A percentile compares a stretch with the other conserved stretches of the same genome.
Evolutionary conservation across 2,329 filamentous ascomycete species (phyloP).

Genomic region (Clonostachys chloroleuca): DNA sequence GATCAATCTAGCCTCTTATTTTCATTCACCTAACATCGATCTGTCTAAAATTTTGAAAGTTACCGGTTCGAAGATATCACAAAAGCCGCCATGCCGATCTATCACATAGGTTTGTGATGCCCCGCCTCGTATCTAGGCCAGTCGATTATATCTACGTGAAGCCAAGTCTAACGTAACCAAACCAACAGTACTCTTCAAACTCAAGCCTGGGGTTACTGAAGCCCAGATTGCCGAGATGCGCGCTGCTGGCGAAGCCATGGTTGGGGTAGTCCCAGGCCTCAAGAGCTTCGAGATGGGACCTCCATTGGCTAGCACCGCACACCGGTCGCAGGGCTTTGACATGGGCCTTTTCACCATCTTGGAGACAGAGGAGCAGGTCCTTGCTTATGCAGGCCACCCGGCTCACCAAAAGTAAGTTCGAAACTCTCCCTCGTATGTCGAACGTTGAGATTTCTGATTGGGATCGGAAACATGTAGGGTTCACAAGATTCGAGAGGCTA

Average conservation of each 20-base stretch:
- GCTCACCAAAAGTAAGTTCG: constrained; percentile 5
- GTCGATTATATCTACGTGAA: background rate
- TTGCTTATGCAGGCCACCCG: constrained; percentile 8
- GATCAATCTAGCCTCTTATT: too few relatives aligned
- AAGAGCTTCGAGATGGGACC: constrained; percentile 62
- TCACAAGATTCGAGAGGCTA: constrained; percentile 3
- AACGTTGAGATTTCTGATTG: background rate
- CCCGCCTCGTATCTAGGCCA: too few relatives aligned
- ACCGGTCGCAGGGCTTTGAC: constrained; percentile 8
- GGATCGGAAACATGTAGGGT: constrained; percentile 1
- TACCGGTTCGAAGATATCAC: too few relatives aligned
- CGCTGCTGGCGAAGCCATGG: constrained; percentile 60
- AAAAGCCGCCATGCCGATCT: constrained; percentile 3
- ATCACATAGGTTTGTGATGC: constrained; percentile 2
- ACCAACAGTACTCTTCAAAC: constrained; percentile 6
- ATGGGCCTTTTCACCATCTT: constrained; percentile 8
- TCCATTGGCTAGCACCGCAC: constrained; percentile 6
- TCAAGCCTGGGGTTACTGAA: constrained; percentile 26
- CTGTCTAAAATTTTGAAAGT: too few relatives aligned
- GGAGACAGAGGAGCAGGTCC: constrained; percentile 8
- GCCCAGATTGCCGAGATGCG: constrained; percentile 67
- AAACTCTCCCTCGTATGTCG: too few relatives aligned
- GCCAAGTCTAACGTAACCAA: background rate
- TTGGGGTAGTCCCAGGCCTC: constrained; percentile 62
- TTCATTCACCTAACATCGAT: too few relatives aligned